Evolutionary conservation across 2,329 filamentous ascomycete genomes (phyloP), one percentile per base, ranked within the genome.

Genomic region (Apiospora arundinis): DNA sequence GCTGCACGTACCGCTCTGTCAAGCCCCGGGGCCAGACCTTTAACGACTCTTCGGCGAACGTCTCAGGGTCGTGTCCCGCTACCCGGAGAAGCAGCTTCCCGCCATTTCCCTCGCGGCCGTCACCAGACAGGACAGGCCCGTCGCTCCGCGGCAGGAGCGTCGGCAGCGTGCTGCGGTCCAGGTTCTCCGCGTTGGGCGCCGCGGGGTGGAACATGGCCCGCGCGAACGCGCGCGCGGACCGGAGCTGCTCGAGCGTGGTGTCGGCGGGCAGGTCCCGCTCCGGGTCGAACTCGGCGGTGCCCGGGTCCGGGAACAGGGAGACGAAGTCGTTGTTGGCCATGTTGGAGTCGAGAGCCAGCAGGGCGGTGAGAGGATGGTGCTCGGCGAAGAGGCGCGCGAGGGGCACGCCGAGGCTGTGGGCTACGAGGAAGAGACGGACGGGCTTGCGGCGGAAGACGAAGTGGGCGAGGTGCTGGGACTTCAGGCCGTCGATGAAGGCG

Each of bases 281-380:
- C 0, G 76, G 75, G 67, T 88, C 82, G 73, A 89, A 89, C 5
- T 71, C 80, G 0, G 81, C 72, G 0, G 79, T 80, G 70, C 89
- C 87, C 0, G 89, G 88, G 76, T 89, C 86, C 0, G 89, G 88
- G 76, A 88, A 88, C 5, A 90, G 73, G 7, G 84, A 86, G 1
- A 88, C 83, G 42, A 88, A 86, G 74, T 90, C 86, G 0, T 85
- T 84, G 75, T 90, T 88, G 21, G 88, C 86, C 77, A 91, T 85
- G 73, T 89, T 86, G 46, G 85, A 88, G 76, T 91, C 89, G 1
- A 91, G 84, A 11, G 90, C 83, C 1, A 90, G 45, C 3, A 86
- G 78, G 0, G 81, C 87, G 0, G 82, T 80, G 0, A 88, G 84
- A 0, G 86, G 84, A 69, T 88, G 83, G 1, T 78, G 76, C 68